phyloP scores from a whole-genome alignment of 1,284 basidiomycete species.

The Sanghuangporus baumii region DNA sequence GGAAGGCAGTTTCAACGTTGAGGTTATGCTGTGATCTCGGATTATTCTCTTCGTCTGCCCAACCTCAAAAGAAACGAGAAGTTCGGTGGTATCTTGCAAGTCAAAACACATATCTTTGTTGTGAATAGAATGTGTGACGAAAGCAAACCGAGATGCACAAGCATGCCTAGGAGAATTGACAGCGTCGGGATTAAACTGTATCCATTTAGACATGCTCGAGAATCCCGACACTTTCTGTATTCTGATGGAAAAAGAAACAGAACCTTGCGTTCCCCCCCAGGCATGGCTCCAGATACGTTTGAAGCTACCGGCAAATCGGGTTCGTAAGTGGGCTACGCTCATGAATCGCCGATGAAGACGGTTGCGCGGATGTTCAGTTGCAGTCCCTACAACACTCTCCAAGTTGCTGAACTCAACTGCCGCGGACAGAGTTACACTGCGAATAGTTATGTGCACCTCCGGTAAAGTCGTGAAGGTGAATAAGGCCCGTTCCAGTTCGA shows the following conservation, averaged over 20 bases:
- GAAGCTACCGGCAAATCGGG: slow-evolving; percentile 51
- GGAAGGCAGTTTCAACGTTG: slow-evolving; percentile 11
- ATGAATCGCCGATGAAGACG: slow-evolving; percentile 27
- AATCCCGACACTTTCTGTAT: slow-evolving; percentile 31
- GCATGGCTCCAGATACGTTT: slow-evolving; percentile 61
- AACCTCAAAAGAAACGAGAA: slow-evolving; percentile 3
- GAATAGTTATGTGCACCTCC: slow-evolving; percentile 43
- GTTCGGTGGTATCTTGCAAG: slow-evolving; percentile 7
- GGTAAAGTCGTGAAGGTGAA: slow-evolving; percentile 46
- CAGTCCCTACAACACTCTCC: slow-evolving; percentile 29
- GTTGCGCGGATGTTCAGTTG: slow-evolving; percentile 20
- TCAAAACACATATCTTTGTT: slow-evolving; percentile 2
- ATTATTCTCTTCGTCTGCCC: slow-evolving; percentile 13
- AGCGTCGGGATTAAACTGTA: not conserved
- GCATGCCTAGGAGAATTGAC: not conserved
- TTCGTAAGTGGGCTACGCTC: slow-evolving; percentile 56
- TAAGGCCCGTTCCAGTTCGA: slow-evolving; percentile 53
- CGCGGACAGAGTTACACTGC: slow-evolving; percentile 47
- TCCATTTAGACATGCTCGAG: slow-evolving; percentile 1
- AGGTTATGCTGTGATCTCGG: slow-evolving; percentile 7
- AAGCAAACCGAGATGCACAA: slow-evolving; percentile 5
- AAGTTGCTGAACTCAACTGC: slow-evolving; percentile 49
- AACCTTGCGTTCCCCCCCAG: slow-evolving; percentile 55
- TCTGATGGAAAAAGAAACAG: slow-evolving; percentile 44
- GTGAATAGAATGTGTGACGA: slow-evolving; percentile 9